Evolutionary conservation across 1,284 basidiomycete species (phyloP).

Genomic region (Inonotus hispidus): DNA sequence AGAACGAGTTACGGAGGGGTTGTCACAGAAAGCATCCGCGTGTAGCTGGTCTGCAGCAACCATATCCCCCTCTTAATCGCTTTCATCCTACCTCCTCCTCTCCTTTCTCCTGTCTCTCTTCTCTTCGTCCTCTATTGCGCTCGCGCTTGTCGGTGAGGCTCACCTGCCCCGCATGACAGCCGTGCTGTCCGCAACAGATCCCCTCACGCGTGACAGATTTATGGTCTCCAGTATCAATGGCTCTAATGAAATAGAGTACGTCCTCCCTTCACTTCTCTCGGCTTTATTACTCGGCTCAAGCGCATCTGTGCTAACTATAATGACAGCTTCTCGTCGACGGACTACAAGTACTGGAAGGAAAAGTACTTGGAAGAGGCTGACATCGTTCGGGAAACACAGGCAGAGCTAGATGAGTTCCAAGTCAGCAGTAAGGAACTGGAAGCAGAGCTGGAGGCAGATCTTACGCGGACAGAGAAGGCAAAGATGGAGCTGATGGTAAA

Average conservation of each 20-base stretch:
- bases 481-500: constrained; percentile 79
- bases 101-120: neutral
- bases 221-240: constrained; percentile 46
- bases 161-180: constrained; percentile 46
- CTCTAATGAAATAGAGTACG: constrained; percentile 57
- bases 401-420: constrained; percentile 90
- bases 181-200: constrained; percentile 54
- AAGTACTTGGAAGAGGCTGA: constrained; percentile 85
- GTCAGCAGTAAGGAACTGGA: constrained; percentile 88
- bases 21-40: neutral
- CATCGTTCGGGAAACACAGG: constrained; percentile 79
- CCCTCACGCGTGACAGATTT: constrained; percentile 49
- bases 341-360: constrained; percentile 64
- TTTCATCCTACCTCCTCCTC: neutral
- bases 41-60: constrained; percentile 1
- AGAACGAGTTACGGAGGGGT: neutral
- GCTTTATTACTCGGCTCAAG: constrained; percentile 11
- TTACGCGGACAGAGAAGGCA: constrained; percentile 81
- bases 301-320: constrained; percentile 8
- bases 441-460: constrained; percentile 86
- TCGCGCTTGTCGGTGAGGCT: neutral
- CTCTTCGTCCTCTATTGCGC: neutral
- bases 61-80: neutral
- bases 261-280: neutral
- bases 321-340: constrained; percentile 43